Percentiles rank a stretch among this genome's conserved stretches.
These are phyloP conservation scores for Mycena capillaripes DNA, from an alignment of 768 basidiomycete genomes.

Conservation along the genomic window DNA sequence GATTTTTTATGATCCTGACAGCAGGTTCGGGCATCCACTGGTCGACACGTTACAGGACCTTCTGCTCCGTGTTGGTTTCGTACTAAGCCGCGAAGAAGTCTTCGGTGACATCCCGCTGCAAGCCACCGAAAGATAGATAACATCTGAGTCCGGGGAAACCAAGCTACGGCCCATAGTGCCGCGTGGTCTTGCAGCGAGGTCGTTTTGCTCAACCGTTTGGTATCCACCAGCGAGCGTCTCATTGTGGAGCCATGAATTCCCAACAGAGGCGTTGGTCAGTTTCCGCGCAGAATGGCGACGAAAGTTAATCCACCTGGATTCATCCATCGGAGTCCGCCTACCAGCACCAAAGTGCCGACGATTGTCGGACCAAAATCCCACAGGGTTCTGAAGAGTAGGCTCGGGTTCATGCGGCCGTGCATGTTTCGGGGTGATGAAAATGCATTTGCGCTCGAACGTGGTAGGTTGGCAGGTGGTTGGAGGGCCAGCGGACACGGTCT, in stretches of 20 bases:
- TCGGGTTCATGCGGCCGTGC: constrained; percentile 12
- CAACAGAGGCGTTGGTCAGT: constrained; percentile 9
- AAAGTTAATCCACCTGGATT: not conserved
- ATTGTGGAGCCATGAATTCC: not conserved
- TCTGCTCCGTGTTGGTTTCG: constrained; percentile 6
- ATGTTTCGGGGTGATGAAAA: not conserved
- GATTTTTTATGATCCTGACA: no score
- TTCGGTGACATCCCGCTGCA: constrained; percentile 8
- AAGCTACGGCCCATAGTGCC: constrained; percentile 1
- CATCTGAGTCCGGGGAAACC: not conserved
- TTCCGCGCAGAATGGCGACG: not conserved
- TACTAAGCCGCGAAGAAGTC: constrained; percentile 4
- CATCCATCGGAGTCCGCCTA: constrained; percentile 3
- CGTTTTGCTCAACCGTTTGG: not conserved
- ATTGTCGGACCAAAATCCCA: constrained; percentile 3
- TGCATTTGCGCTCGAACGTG: not conserved
- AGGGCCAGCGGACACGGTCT: no score
- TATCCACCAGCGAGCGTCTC: not conserved
- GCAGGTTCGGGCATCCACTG: not conserved
- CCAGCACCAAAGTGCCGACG: not conserved
- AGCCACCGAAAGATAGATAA: constrained; percentile 14
- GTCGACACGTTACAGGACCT: not conserved
- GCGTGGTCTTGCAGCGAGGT: constrained; percentile 9
- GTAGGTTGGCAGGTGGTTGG: no score
- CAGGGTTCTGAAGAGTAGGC: constrained; percentile 5